Base-by-base conservation (phyloP, 176 grass and related monocot species). In the Paspalum vaginatum region DNA sequence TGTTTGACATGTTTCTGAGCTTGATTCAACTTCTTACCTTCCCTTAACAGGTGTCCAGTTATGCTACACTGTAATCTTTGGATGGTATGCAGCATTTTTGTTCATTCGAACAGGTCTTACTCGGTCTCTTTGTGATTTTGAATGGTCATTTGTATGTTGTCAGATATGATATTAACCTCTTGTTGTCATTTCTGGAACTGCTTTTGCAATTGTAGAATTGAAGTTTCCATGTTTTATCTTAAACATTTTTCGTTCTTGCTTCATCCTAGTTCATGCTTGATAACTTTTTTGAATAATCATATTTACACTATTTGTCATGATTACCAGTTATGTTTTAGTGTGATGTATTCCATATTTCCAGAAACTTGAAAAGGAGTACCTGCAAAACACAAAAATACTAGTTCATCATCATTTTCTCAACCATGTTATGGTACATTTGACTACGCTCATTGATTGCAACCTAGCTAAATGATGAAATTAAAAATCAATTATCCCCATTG, bases 81-180 rank as follows among this genome's bases (percentile, higher is more conserved):
- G 95, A 68, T 98, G 95, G 95, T 98, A 94, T 56, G 92, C 92
- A 49, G 76, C 92, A 76, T 98, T 98, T 91, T 81, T 98, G 39
- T 98, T 94, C 81, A 92, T 91, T 60, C 85, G 92, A 65, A 98
- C 95, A 93, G 95, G 95, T 98, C 9, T 72, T 8, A 27, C 59
- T 70, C 61, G 75, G 78, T 76, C 59, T 14, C 56, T 74, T 56
- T 70, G 5, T 70, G 5, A 70, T 41, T 12, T 20, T 51, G 16
- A 38, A 48, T 54, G 26, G 8, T 13, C 27, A 3, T 85, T 68
- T 20, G 17, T 24, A 68, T 61, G 47, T 46, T 91, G 56, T 41
- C 5, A 72, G 16, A 24, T 68, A 40, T 52, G 22, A 43, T 38
- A 11, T 81, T 49, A 25, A 77, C 21, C 76, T 56, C 17, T 76